These are phyloP conservation scores for Tolypocladium guangdongense DNA, from an alignment of 2,329 filamentous ascomycete species.

Conservation along the genomic window DNA sequence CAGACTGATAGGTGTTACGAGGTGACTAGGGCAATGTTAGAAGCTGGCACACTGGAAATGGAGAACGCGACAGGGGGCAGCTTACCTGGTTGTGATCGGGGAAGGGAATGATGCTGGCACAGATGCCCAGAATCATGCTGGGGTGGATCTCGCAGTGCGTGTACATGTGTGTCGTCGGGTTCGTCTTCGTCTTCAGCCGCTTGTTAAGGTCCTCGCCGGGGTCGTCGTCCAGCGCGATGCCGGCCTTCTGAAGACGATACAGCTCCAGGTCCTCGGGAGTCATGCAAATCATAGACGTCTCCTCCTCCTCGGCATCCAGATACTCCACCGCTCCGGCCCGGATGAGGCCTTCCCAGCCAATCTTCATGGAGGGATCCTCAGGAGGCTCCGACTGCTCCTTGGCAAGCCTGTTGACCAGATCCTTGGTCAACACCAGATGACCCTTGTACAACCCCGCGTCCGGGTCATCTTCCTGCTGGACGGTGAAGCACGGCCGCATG, in stretches of 20 bases:
- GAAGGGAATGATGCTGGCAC: slow-evolving; percentile 98
- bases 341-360: slow-evolving; percentile 82
- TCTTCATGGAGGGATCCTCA: slow-evolving; percentile 49
- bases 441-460: slow-evolving; percentile 51
- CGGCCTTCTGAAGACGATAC: slow-evolving; percentile 58
- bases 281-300: slow-evolving; percentile 99
- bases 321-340: slow-evolving; percentile 85
- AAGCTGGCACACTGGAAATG: neutral
- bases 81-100: slow-evolving; percentile 89
- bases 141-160: slow-evolving; percentile 99
- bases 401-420: slow-evolving; percentile 65
- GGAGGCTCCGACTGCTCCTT: slow-evolving; percentile 60
- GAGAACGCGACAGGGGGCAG: slow-evolving; percentile 2
- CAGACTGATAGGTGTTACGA: slow-evolving; percentile 97
- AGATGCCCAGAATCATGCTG: slow-evolving; percentile 97
- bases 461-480: slow-evolving; percentile 74
- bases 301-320: slow-evolving; percentile 94
- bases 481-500: slow-evolving; percentile 85
- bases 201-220: slow-evolving; percentile 61
- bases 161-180: slow-evolving; percentile 80
- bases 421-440: slow-evolving; percentile 70
- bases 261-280: slow-evolving; percentile 87
- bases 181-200: slow-evolving; percentile 79
- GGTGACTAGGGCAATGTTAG: slow-evolving; percentile 52
- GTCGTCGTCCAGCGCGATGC: slow-evolving; percentile 51